Percentiles rank a stretch among this genome's conserved stretches.
Conservation (phyloP, 441 rosid species). For the Metrosideros polymorpha region DNA sequence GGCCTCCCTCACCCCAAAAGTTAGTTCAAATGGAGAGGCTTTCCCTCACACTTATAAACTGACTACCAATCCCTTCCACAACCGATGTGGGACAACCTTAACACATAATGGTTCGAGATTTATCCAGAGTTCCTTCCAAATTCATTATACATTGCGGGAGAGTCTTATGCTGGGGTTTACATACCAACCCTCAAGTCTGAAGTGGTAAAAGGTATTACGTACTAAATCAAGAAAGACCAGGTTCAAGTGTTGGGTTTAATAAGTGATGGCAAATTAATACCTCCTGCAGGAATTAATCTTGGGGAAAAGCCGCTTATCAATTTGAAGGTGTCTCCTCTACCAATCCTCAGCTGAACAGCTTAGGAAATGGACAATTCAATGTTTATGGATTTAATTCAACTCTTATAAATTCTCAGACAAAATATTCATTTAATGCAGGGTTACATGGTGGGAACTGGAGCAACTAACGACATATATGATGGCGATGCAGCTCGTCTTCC, state of each 20-base stretch:
- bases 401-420: background rate
- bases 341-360: background rate
- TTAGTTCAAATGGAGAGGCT: too few species aligned
- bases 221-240: background rate
- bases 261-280: background rate
- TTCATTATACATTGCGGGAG: slow-evolving; percentile 3
- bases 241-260: background rate
- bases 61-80: too few species aligned
- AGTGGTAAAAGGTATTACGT: background rate
- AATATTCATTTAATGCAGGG: background rate
- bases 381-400: background rate
- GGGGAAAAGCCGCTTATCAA: background rate
- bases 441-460: slow-evolving; percentile 1
- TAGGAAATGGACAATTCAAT: background rate
- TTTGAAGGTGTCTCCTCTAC: background rate
- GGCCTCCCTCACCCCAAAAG: too few species aligned
- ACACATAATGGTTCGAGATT: slow-evolving; percentile 3
- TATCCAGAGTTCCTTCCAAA: slow-evolving; percentile 1
- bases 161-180: slow-evolving; percentile 2
- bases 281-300: background rate
- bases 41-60: too few species aligned
- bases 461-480: background rate
- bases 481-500: background rate
- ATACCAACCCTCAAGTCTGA: background rate
- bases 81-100: too few species aligned